Evolutionary conservation across 2,329 filamentous ascomycete genomes (phyloP).

Genomic region (Penicillium sp.): DNA sequence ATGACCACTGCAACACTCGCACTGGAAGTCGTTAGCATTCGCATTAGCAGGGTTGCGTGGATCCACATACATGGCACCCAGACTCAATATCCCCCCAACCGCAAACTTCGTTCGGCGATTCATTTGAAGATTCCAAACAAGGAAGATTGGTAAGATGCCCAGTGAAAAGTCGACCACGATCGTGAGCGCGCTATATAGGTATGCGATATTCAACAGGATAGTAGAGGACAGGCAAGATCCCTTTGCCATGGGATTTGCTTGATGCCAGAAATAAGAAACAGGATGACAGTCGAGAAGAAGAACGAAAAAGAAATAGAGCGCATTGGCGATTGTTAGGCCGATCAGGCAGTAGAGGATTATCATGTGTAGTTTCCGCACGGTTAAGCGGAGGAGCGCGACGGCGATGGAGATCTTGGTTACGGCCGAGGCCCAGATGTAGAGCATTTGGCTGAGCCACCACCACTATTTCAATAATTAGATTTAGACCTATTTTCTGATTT

Average conservation of each 20-base stretch:
- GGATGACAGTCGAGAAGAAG: slow-evolving; percentile 52
- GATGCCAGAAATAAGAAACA: slow-evolving; percentile 51
- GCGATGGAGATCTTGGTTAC: slow-evolving; percentile 51
- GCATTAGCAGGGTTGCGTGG: background rate
- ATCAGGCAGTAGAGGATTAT: slow-evolving; percentile 47
- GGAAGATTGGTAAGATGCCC: slow-evolving; percentile 49
- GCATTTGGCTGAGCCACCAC: slow-evolving; percentile 53
- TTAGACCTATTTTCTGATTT: too few species aligned
- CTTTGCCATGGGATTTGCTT: slow-evolving; percentile 22
- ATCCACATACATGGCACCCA: slow-evolving; percentile 48
- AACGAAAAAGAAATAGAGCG: slow-evolving; percentile 48
- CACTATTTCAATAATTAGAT: slow-evolving; percentile 4
- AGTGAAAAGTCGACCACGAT: slow-evolving; percentile 49
- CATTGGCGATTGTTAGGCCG: slow-evolving; percentile 40
- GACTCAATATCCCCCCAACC: slow-evolving; percentile 51
- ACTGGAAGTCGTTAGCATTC: slow-evolving; percentile 8
- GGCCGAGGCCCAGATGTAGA: slow-evolving; percentile 47
- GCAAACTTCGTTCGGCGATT: slow-evolving; percentile 50
- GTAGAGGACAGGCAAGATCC: slow-evolving; percentile 40
- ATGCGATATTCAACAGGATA: slow-evolving; percentile 28
- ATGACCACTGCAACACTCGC: slow-evolving; percentile 41
- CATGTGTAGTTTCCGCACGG: slow-evolving; percentile 42
- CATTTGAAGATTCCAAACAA: slow-evolving; percentile 57
- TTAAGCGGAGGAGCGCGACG: slow-evolving; percentile 51
- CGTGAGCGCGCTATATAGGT: slow-evolving; percentile 48